phyloP scores from a whole-genome alignment of 1,284 basidiomycete genomes.

The Schizopora paradoxa region DNA sequence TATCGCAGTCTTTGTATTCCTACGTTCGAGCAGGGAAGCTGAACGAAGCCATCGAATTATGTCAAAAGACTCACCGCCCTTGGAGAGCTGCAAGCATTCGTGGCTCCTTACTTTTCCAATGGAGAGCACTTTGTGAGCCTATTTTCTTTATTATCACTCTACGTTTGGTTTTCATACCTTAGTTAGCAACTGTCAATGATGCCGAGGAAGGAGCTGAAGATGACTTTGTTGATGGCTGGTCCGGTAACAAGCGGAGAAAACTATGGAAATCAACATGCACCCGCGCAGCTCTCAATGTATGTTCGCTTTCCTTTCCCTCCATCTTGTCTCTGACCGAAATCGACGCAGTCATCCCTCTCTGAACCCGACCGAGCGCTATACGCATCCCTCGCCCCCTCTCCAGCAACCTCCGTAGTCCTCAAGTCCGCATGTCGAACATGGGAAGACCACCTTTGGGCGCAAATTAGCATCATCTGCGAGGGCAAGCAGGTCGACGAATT shows the following conservation, averaged over 20 bases:
- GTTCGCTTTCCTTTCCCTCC: conserved; percentile 21
- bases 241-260: conserved; percentile 67
- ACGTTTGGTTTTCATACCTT: conserved; percentile 1
- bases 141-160: not conserved
- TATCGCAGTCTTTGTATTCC: conserved; percentile 71
- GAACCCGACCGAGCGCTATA: conserved; percentile 80
- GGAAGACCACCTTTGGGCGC: conserved; percentile 95
- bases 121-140: conserved; percentile 58
- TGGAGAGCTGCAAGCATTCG: conserved; percentile 88
- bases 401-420: conserved; percentile 71
- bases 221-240: conserved; percentile 47
- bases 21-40: conserved; percentile 79
- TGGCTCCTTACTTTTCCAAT: conserved; percentile 72
- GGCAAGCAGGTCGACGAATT: conserved; percentile 44
- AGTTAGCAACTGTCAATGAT: conserved; percentile 29
- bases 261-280: conserved; percentile 86
- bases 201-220: conserved; percentile 51
- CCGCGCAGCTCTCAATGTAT: conserved; percentile 72
- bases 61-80: conserved; percentile 78
- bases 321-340: conserved; percentile 2
- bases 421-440: conserved; percentile 80
- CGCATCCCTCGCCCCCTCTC: conserved; percentile 79
- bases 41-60: conserved; percentile 79
- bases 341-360: conserved; percentile 55
- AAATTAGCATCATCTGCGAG: conserved; percentile 82